Evolutionary conservation across 805 yeast species (phyloP).

Genomic region (Candida jianshihensis): DNA sequence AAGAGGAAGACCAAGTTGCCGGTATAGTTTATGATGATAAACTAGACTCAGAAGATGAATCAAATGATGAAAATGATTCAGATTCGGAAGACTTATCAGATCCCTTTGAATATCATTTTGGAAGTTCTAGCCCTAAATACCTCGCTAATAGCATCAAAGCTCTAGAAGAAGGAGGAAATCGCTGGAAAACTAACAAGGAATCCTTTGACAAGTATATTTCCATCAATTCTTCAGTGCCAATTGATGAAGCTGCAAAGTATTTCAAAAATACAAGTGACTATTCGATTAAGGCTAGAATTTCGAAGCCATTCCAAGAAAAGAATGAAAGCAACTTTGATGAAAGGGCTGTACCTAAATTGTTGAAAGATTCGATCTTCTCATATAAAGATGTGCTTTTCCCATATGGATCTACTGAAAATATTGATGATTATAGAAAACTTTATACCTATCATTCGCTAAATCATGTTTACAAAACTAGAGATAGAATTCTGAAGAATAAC

Average conservation of each 20-base stretch:
- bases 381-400: constrained; percentile 70
- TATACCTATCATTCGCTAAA: constrained; percentile 70
- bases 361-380: constrained; percentile 60
- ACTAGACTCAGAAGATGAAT: constrained; percentile 23
- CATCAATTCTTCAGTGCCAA: constrained; percentile 20
- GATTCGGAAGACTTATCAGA: constrained; percentile 68
- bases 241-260: constrained; percentile 11
- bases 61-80: constrained; percentile 30
- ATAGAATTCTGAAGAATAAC: constrained; percentile 73
- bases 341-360: constrained; percentile 35
- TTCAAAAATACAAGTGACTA: constrained; percentile 24
- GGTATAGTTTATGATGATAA: constrained; percentile 19
- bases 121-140: constrained; percentile 30
- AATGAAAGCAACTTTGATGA: constrained; percentile 25
- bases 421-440: constrained; percentile 47
- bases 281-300: constrained; percentile 40
- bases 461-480: constrained; percentile 83
- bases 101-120: constrained; percentile 76
- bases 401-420: constrained; percentile 42
- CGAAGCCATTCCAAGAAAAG: constrained; percentile 19
- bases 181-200: constrained; percentile 20
- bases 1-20: constrained; percentile 20
- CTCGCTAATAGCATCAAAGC: constrained; percentile 32
- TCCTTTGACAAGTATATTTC: constrained; percentile 13
- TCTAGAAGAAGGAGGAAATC: constrained; percentile 19